Evolutionary conservation across 371 early-diverging fungal genomes (phyloP).

Genomic region (Thermomucor indicae-seudaticae): DNA sequence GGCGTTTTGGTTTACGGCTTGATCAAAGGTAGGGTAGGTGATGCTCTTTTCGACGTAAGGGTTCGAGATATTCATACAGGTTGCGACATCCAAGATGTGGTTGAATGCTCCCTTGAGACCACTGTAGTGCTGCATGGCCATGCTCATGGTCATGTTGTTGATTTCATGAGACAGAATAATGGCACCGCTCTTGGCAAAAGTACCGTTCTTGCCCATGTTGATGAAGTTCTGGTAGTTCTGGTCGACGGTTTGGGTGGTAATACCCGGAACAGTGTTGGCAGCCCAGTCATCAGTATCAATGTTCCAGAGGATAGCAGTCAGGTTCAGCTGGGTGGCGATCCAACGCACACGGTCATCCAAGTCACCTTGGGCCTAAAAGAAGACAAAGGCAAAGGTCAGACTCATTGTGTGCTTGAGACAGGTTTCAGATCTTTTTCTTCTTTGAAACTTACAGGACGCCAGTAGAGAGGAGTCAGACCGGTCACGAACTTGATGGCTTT

Average conservation of each 20-base stretch:
- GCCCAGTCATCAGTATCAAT: constrained; percentile 46
- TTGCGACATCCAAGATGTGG: constrained; percentile 42
- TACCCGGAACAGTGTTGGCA: constrained; percentile 18
- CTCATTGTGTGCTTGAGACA: no score
- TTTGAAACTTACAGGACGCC: constrained; percentile 41
- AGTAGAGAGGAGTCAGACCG: constrained; percentile 52
- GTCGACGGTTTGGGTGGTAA: constrained; percentile 23
- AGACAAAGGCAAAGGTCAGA: background rate
- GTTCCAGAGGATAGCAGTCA: constrained; percentile 49
- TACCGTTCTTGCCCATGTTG: constrained; percentile 42
- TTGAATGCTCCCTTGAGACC: constrained; percentile 32
- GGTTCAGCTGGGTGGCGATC: constrained; percentile 43
- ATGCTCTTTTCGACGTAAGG: constrained; percentile 41
- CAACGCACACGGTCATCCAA: constrained; percentile 53
- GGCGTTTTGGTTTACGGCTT: constrained; percentile 13
- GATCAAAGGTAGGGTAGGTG: constrained; percentile 19
- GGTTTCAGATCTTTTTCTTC: constrained; percentile 5
- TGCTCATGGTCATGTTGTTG: constrained; percentile 41
- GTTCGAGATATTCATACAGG: constrained; percentile 43
- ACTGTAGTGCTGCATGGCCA: constrained; percentile 35
- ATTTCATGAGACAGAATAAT: constrained; percentile 49
- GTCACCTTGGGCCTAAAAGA: constrained; percentile 43
- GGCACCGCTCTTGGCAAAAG: constrained; percentile 31
- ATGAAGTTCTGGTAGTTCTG: constrained; percentile 29
- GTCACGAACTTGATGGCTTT: constrained; percentile 51